Conservation (phyloP, 2,329 filamentous ascomycete species). For the Cercospora nicotianae region DNA sequence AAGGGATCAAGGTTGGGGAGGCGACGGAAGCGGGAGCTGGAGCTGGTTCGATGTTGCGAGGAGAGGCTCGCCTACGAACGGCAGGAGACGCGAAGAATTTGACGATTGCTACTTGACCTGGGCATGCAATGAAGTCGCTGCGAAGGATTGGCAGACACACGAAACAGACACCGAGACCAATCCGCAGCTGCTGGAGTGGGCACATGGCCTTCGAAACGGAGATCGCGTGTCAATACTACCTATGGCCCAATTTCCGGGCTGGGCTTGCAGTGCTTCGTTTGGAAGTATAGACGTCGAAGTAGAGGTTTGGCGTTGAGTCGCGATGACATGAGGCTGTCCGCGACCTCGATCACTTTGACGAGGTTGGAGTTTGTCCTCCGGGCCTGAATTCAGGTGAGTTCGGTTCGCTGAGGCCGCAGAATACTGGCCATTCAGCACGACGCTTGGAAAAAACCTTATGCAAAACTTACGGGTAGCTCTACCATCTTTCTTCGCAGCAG, state of each 20-base stretch:
- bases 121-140: conserved; percentile 15
- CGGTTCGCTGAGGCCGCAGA: background rate
- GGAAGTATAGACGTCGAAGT: conserved; percentile 25
- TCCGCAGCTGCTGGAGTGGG: conserved; percentile 12
- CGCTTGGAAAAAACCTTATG: background rate
- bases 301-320: conserved; percentile 21
- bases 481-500: background rate
- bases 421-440: background rate
- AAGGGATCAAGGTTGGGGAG: conserved; percentile 24
- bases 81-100: background rate
- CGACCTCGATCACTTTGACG: background rate
- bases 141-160: conserved; percentile 15
- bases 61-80: background rate
- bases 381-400: background rate
- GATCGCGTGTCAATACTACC: conserved; percentile 21
- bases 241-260: conserved; percentile 23
- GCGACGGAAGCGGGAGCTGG: conserved; percentile 17
- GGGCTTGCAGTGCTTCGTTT: conserved; percentile 18
- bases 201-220: conserved; percentile 16
- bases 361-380: background rate
- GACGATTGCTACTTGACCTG: background rate
- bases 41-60: conserved; percentile 23
- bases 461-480: background rate
- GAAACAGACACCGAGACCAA: conserved; percentile 6
- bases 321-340: background rate